Evolutionary conservation across 345 rosid genomes (phyloP).

Genomic region (Murraya paniculata): DNA sequence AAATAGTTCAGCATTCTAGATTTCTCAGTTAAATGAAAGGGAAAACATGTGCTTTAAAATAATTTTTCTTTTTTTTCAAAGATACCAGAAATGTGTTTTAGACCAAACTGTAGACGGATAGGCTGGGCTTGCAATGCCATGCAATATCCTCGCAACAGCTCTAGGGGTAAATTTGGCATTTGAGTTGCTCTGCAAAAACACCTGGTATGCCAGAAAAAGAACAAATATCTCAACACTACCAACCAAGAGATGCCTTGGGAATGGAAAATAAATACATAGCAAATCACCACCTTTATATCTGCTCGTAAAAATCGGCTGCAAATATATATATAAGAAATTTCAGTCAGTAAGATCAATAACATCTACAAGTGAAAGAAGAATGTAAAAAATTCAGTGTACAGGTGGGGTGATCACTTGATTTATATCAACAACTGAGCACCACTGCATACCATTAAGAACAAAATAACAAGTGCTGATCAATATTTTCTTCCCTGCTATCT

Average conservation of each 20-base stretch:
- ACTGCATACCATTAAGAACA: background rate
- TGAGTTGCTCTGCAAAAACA: conserved; percentile 77
- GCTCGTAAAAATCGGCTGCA: conserved; percentile 92
- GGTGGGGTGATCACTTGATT: background rate
- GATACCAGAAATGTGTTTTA: conserved; percentile 91
- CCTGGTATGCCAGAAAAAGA: conserved; percentile 45
- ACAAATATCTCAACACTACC: background rate
- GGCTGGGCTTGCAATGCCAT: conserved; percentile 90
- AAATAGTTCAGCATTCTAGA: background rate
- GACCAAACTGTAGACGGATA: conserved; percentile 79
- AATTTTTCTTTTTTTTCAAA: background rate
- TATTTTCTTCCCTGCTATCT: background rate
- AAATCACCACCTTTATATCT: conserved; percentile 78
- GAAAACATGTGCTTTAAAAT: background rate
- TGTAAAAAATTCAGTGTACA: background rate
- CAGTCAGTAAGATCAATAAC: conserved; percentile 23
- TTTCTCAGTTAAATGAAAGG: background rate
- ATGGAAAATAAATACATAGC: conserved; percentile 14
- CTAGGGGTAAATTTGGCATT: conserved; percentile 89
- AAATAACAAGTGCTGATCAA: background rate
- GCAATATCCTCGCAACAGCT: conserved; percentile 91
- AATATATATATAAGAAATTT: conserved; percentile 22
- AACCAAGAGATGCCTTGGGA: conserved; percentile 9
- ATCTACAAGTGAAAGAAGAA: background rate
- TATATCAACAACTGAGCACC: background rate